These are phyloP conservation scores for Penicillium canariense DNA, from an alignment of 495 filamentous ascomycete species.

Conservation along the genomic window DNA sequence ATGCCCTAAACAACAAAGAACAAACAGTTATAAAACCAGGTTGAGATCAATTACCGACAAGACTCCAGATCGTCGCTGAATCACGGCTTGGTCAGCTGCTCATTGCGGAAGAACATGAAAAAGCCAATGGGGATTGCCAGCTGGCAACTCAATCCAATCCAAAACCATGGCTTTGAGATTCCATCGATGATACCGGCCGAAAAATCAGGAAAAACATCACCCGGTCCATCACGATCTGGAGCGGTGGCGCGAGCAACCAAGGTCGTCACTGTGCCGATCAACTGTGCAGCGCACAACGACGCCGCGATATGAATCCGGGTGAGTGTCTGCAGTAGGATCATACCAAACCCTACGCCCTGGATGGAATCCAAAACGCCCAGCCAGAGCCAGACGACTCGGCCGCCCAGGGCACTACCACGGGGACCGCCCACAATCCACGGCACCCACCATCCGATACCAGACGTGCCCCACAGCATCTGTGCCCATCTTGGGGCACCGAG, in stretches of 20 bases:
- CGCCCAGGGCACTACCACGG: slow-evolving; percentile 42
- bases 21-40: no score
- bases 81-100: slow-evolving; percentile 11
- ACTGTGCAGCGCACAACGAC: slow-evolving; percentile 47
- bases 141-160: slow-evolving; percentile 61
- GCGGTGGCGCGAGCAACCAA: slow-evolving; percentile 46
- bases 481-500: slow-evolving; percentile 49
- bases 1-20: no score
- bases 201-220: slow-evolving; percentile 44
- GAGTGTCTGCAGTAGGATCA: slow-evolving; percentile 49
- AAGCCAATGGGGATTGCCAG: slow-evolving; percentile 53
- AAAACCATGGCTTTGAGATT: slow-evolving; percentile 60
- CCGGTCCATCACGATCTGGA: slow-evolving; percentile 45
- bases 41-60: no score
- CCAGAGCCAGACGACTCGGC: slow-evolving; percentile 50
- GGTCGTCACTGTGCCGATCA: slow-evolving; percentile 49
- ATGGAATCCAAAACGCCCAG: slow-evolving; percentile 48
- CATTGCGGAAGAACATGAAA: slow-evolving; percentile 57
- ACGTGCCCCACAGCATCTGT: slow-evolving; percentile 51
- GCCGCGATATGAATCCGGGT: slow-evolving; percentile 49
- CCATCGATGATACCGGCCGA: slow-evolving; percentile 38
- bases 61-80: no score
- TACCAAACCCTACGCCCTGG: slow-evolving; percentile 51
- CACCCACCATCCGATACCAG: slow-evolving; percentile 44
- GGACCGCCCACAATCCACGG: slow-evolving; percentile 44